phyloP scores from a whole-genome alignment of 2,329 filamentous ascomycete genomes.

The Scorias spongiosa region DNA sequence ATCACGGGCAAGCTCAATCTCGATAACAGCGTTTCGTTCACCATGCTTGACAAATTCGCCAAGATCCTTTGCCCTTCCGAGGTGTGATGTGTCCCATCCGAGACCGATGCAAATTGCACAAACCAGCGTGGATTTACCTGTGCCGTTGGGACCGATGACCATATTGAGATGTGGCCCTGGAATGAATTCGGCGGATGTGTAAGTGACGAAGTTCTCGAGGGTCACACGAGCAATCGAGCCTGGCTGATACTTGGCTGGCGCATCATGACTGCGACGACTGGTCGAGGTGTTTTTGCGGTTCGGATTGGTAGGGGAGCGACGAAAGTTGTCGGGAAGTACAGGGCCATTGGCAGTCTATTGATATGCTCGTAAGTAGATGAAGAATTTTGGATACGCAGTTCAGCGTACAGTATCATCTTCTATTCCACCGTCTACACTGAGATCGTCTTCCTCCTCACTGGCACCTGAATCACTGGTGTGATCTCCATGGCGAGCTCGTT shows the following conservation, averaged over 20 bases:
- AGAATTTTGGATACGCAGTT: too few relatives aligned
- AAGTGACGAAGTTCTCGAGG: conserved; percentile 84
- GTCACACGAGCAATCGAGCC: conserved; percentile 82
- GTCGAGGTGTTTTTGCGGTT: conserved; percentile 4
- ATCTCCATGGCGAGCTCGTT: neutral
- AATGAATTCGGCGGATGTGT: conserved; percentile 78
- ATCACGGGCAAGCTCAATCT: conserved; percentile 70
- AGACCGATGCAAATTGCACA: conserved; percentile 91
- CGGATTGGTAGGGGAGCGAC: conserved; percentile 15
- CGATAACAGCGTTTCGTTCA: conserved; percentile 59
- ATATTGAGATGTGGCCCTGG: conserved; percentile 91
- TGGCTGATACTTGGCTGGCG: conserved; percentile 35
- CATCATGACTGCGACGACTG: neutral
- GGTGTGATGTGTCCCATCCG: conserved; percentile 64
- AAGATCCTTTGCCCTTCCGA: conserved; percentile 72
- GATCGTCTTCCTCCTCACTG: neutral
- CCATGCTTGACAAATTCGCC: conserved; percentile 92
- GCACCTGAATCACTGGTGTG: conserved; percentile 5
- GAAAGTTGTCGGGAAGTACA: conserved; percentile 20
- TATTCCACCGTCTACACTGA: neutral
- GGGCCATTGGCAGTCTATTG: conserved; percentile 6
- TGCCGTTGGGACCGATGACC: conserved; percentile 98
- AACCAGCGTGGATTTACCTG: conserved; percentile 91
- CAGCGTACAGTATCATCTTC: neutral
- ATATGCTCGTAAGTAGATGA: neutral